These are phyloP conservation scores for Sicyos baderoa DNA, from an alignment of 306 rosid species.

Conservation along the genomic window DNA sequence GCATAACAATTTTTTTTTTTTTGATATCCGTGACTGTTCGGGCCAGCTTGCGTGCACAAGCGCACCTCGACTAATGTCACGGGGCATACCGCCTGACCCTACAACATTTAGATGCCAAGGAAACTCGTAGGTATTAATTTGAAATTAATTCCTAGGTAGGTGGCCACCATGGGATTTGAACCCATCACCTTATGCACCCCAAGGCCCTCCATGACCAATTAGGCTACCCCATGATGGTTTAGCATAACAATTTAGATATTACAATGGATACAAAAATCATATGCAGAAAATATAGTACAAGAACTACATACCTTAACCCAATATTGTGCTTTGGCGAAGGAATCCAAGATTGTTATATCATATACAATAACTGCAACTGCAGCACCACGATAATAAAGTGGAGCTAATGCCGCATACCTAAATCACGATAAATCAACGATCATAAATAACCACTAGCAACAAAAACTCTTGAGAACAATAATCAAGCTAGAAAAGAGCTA, in stretches of 20 bases:
- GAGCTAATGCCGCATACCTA: conserved; percentile 97
- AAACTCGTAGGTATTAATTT: no score
- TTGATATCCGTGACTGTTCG: no score
- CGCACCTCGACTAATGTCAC: no score
- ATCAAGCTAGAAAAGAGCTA: neutral
- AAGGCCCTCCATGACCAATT: no score
- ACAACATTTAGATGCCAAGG: no score
- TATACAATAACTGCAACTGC: conserved; percentile 93
- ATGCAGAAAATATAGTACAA: neutral
- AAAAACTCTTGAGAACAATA: neutral
- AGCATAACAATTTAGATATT: neutral
- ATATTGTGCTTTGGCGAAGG: conserved; percentile 92
- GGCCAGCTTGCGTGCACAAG: no score
- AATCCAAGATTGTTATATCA: conserved; percentile 90
- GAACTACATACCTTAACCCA: conserved; percentile 81
- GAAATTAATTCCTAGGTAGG: no score
- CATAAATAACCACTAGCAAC: conserved; percentile 13
- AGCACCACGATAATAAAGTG: conserved; percentile 91
- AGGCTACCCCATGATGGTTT: no score
- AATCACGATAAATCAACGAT: conserved; percentile 22
- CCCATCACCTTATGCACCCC: no score
- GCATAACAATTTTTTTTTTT: no score
- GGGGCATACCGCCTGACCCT: no score
- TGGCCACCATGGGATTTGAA: no score
- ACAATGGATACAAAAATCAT: neutral